Percentiles rank a stretch among this genome's conserved stretches.
These are phyloP conservation scores for Onygenales sp. DNA, from an alignment of 2,329 filamentous ascomycete species.

Conservation along the genomic window DNA sequence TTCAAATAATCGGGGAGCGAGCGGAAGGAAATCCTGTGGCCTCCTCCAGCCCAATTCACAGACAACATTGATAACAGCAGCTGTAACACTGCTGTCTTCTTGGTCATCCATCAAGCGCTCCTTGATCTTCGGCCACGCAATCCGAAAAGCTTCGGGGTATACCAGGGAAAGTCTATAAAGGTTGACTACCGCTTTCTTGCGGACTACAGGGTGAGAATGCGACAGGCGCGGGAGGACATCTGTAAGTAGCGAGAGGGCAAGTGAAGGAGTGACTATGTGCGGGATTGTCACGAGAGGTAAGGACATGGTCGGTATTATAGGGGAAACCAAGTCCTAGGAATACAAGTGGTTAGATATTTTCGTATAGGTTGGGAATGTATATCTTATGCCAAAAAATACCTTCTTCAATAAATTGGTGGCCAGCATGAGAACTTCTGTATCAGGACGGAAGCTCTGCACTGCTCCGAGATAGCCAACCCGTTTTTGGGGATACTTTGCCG, in stretches of 20 bases:
- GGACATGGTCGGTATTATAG: slow-evolving; percentile 64
- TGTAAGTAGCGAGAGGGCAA: slow-evolving; percentile 79
- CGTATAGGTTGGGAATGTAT: slow-evolving; percentile 4
- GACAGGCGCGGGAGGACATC: slow-evolving; percentile 79
- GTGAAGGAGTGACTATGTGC: slow-evolving; percentile 84
- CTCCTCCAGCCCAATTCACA: slow-evolving; percentile 92
- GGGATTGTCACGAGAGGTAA: slow-evolving; percentile 85
- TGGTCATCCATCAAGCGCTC: slow-evolving; percentile 81
- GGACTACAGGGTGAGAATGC: slow-evolving; percentile 74
- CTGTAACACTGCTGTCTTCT: slow-evolving; percentile 87
- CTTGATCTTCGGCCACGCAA: slow-evolving; percentile 96
- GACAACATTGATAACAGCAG: slow-evolving; percentile 92
- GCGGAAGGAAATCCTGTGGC: slow-evolving; percentile 83
- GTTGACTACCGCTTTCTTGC: slow-evolving; percentile 94
- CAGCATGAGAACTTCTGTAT: slow-evolving; percentile 95
- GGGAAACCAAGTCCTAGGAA: slow-evolving; percentile 50
- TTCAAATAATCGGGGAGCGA: slow-evolving; percentile 87
- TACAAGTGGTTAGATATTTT: slow-evolving; percentile 7
- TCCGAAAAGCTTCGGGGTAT: slow-evolving; percentile 87
- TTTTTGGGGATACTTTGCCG: slow-evolving; percentile 88
- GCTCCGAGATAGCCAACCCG: slow-evolving; percentile 89
- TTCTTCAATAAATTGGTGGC: slow-evolving; percentile 96
- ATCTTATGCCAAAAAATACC: slow-evolving; percentile 32
- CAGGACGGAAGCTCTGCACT: slow-evolving; percentile 88
- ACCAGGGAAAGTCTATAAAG: slow-evolving; percentile 87